Base-by-base conservation (phyloP, 495 filamentous ascomycete genomes). In the Podospora anserina region DNA sequence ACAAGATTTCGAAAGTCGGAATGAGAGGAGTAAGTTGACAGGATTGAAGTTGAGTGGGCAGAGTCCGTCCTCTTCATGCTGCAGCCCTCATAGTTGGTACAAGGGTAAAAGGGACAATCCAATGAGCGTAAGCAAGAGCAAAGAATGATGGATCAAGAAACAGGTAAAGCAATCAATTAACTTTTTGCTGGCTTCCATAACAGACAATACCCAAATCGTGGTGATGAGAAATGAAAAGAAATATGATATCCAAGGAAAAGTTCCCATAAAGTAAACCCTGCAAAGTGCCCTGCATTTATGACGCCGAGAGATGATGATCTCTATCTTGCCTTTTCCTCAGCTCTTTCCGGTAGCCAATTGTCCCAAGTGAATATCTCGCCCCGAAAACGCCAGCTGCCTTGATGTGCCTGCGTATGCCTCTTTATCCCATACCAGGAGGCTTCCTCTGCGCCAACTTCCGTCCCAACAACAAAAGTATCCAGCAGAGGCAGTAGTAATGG, bases 241-340 rank as follows among this genome's bases (percentile, higher is more conserved):
- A 18, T 61, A 61, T n/a, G 59, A 61, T 27, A 61, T n/a, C 19
- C 23, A 18, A 20, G 16, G 32, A 32, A 28, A 61, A 18, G 23
- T 61, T 9, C 23, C 28, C n/a, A 19, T 39, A 44, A 63, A 39
- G 30, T 19, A n/a, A 63, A 5, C n/a, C 27, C 27, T 44, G 30
- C 18, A 61, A 32, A 61, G 32, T 55, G 58, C 39, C 61, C 60
- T 62, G 27, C 19, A 66, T 64, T 64, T 53, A 20, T 5, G 66
- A 70, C 68, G 68, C 68, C 68, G 26, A 69, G 64, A 66, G 68
- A 70, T 28, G 49, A 32, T 32, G 32, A 62, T 58, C 27, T 69
- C 63, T 66, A 61, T 66, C 63, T 66, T 55, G 54, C 65, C 19
- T 60, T 28, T 61, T 34, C 63, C n/a, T 34, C 28, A 49, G 61